phyloP scores from a whole-genome alignment of 139 green algal genomes.

The Chlorella sp. region DNA sequence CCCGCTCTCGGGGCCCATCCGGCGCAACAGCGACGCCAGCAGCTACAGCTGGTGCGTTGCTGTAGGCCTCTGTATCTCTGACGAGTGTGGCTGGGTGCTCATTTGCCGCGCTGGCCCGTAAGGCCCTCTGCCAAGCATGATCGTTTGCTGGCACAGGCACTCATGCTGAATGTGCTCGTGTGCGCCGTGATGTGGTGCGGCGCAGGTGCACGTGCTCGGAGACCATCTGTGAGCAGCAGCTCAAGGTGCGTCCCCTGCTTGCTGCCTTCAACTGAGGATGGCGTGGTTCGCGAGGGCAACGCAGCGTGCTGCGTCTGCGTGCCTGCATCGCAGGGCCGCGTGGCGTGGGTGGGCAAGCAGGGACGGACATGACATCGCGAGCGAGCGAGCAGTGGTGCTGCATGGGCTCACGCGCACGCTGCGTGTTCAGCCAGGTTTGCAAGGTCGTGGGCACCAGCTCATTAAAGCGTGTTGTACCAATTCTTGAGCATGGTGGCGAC shows the following conservation, averaged over 20 bases:
- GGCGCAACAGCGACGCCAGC: conserved; percentile 14
- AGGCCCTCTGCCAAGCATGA: background rate
- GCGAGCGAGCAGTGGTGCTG: background rate
- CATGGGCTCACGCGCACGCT: too few relatives aligned
- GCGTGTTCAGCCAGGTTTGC: too few relatives aligned
- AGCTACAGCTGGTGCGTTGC: conserved; percentile 22
- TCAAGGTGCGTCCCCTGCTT: conserved; percentile 13
- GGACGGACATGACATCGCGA: conserved; percentile 15
- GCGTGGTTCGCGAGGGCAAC: background rate
- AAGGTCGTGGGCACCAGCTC: too few relatives aligned
- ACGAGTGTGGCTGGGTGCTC: background rate
- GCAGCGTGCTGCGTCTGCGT: background rate
- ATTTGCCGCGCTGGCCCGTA: background rate
- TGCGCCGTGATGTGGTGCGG: background rate
- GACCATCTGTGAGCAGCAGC: conserved; percentile 24
- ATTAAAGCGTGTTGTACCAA: too few relatives aligned
- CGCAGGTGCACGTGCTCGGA: conserved; percentile 28
- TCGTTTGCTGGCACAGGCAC: background rate
- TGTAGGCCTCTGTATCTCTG: background rate
- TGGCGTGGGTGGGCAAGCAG: conserved; percentile 21
- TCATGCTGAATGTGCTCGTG: background rate
- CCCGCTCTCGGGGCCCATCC: conserved; percentile 23
- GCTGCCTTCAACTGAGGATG: too few relatives aligned
- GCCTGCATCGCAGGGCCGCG: conserved; percentile 7
- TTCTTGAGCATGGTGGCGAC: too few relatives aligned